These are phyloP conservation scores for Ceratocystiopsis sp. DNA, from an alignment of 2,329 filamentous ascomycete species.

Conservation along the genomic window DNA sequence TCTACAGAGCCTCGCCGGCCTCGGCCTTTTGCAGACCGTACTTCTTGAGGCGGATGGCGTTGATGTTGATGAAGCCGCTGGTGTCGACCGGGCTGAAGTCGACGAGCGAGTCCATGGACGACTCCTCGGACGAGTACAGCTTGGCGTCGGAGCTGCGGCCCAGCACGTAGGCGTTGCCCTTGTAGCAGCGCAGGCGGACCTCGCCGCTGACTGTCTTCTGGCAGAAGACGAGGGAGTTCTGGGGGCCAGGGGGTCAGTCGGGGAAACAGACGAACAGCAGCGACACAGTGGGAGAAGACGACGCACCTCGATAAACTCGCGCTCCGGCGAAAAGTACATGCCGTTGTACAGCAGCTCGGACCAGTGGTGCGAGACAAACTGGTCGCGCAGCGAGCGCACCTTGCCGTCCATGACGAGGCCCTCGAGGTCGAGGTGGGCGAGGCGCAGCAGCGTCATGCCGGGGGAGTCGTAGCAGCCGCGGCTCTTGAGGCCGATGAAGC, in stretches of 20 bases:
- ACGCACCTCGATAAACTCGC: constrained; percentile 34
- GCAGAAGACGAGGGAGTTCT: constrained; percentile 40
- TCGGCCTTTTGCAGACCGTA: constrained; percentile 25
- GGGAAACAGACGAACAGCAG: too few species aligned
- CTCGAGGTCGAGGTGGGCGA: constrained; percentile 30
- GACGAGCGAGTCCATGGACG: constrained; percentile 32
- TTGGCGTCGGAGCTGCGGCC: constrained; percentile 30
- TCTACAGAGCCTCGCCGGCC: constrained; percentile 17
- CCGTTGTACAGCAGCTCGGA: constrained; percentile 26
- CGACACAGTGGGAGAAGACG: too few species aligned
- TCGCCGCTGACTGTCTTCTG: constrained; percentile 34
- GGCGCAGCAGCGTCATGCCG: constrained; percentile 25
- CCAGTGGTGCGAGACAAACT: constrained; percentile 37
- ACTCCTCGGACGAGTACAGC: constrained; percentile 32
- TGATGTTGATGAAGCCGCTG: constrained; percentile 45
- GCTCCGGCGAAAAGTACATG: constrained; percentile 34
- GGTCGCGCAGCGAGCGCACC: constrained; percentile 39
- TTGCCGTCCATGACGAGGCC: constrained; percentile 36
- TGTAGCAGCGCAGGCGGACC: constrained; percentile 22
- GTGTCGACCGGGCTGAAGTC: constrained; percentile 25
- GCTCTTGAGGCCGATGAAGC: constrained; percentile 55
- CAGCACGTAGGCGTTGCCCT: constrained; percentile 27
- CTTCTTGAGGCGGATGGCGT: constrained; percentile 49
- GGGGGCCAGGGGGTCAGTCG: background rate
- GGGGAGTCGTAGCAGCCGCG: constrained; percentile 66